phyloP scores from a whole-genome alignment of 1,284 basidiomycete species.

The Athelia sp. region DNA sequence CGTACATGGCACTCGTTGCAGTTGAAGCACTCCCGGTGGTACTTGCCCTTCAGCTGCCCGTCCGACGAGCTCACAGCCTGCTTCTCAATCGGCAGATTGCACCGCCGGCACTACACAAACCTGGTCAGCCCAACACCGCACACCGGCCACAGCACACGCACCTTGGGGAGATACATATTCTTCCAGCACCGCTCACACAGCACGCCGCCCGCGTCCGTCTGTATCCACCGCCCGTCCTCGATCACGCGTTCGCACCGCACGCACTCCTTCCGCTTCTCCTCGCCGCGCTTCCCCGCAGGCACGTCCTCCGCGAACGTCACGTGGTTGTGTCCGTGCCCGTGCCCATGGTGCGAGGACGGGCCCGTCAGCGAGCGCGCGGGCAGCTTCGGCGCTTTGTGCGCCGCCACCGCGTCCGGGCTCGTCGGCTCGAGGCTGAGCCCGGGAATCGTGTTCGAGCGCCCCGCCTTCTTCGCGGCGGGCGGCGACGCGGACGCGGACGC shows the following conservation, averaged over 20 bases:
- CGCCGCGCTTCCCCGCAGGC: too few relatives aligned
- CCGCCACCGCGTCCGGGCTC: slow-evolving; percentile 39
- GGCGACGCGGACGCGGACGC: too few relatives aligned
- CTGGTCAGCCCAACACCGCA: slow-evolving; percentile 2
- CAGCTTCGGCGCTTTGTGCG: slow-evolving; percentile 41
- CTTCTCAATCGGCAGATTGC: slow-evolving; percentile 80
- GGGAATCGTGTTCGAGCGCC: slow-evolving; percentile 10
- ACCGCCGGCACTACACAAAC: slow-evolving; percentile 68
- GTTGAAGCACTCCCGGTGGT: slow-evolving; percentile 85
- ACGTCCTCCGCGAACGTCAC: slow-evolving; percentile 24
- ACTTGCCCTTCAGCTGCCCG: slow-evolving; percentile 90
- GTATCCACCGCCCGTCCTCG: slow-evolving; percentile 76
- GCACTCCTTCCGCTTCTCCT: slow-evolving; percentile 36
- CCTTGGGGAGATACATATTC: slow-evolving; percentile 89
- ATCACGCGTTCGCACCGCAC: slow-evolving; percentile 64
- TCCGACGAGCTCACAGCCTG: slow-evolving; percentile 88
- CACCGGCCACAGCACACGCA: slow-evolving; percentile 47
- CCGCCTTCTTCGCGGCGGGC: slow-evolving; percentile 17
- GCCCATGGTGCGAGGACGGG: too few relatives aligned
- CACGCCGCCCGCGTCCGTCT: slow-evolving; percentile 68
- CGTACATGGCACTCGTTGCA: slow-evolving; percentile 75
- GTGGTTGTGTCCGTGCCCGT: too few relatives aligned
- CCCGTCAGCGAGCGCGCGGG: slow-evolving; percentile 52
- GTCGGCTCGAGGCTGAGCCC: slow-evolving; percentile 22
- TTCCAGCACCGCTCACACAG: slow-evolving; percentile 90